Evolutionary conservation across 1,284 basidiomycete species (phyloP), one percentile per base, ranked within the genome.

Genomic region (Lentinula novae-zelandiae): DNA sequence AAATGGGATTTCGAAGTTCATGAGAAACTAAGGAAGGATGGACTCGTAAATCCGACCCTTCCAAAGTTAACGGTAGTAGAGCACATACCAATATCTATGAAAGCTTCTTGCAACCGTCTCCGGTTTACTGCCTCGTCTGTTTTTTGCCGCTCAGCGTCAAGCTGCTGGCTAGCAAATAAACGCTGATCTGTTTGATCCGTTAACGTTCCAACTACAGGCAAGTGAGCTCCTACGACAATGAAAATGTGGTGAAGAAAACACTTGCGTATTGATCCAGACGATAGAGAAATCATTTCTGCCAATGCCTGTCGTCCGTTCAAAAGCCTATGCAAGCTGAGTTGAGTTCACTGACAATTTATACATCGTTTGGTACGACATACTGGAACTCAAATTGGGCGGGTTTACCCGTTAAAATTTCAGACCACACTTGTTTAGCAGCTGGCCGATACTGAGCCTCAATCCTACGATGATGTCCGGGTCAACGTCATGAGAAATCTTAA

Each of bases 1-100:
- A 51, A 13, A 61, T 49, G 8, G 60, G 60, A 46, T 61, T 61
- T 33, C 60, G 60, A 40, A 61, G 60, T 33, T 61, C 60, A 50
- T 61, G 60, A 20, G 60, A 61, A 7, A 61, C 51, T 52, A 27
- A 5, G 33, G 33, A 52, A 36, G 22, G 8, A 13, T 9, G 12
- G 9, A 33, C 13, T 31, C 13, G 8, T 7, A 22, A 50, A 8
- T 7, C 27, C 15, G 22, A 31, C 5, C 6, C 27, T 27, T 27
- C 10, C 13, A 39, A 10, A 10, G 13, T 39, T 39, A 13, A 3
- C 27, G 38, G 38, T 39, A 13, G 38, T 10, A 13, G 10, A 9
- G 10, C 10, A 20, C 17, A 8, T 34, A 52, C 51, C 51, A n/a
- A 52, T 52, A 27, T 61, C 60, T 17, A 61, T 51, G 22, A 61